Evolutionary conservation across 169 alveolate genomes (phyloP), one percentile per base, ranked within the genome.

Genomic region (Plasmodium relictum): DNA sequence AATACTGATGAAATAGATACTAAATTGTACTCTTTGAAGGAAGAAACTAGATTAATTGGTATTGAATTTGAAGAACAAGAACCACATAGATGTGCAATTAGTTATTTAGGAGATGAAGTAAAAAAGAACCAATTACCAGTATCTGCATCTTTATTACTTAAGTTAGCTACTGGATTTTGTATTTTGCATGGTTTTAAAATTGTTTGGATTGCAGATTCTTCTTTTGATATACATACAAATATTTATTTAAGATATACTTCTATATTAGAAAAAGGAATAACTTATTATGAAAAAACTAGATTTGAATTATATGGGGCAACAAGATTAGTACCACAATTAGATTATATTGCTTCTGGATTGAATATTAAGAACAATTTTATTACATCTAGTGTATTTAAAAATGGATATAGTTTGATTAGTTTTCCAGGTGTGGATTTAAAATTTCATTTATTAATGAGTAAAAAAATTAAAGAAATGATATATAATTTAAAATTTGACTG

Each of bases 61-160:
- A 92, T 92, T 16, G 95, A 92, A 85, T 92, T 92, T 92, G 95
- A 92, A 69, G 90, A 88, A 16, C 90, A 88, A 66, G 87, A 92
- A 44, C 95, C 95, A 4, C 73, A 87, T 58, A 66, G 95, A 74
- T 92, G 95, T 88, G 95, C 91, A 39, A 92, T 92, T 65, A 92
- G 95, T 58, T 92, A 92, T 88, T 66, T 92, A 26, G 95, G 93
- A 3, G 88, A 92, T 66, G 95, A 92, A 61, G 31, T 24, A 6
- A 58, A 63, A 52, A 92, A 88, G 42, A 73, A 92, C 7, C n/a
- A 42, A 54, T 66, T 92, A 22, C 71, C 92, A 18, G 59, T 92
- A 24, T 88, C 92, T 12, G 95, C 93, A 69, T 50, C 72, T 54
- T 48, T 14, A n/a, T 59, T 92, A 73, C 52, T 92, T n/a, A 56